Percentiles rank a stretch among this genome's conserved stretches.
Evolutionary conservation across 2,329 filamentous ascomycete genomes (phyloP).

Genomic region (Penicillium thymicola): DNA sequence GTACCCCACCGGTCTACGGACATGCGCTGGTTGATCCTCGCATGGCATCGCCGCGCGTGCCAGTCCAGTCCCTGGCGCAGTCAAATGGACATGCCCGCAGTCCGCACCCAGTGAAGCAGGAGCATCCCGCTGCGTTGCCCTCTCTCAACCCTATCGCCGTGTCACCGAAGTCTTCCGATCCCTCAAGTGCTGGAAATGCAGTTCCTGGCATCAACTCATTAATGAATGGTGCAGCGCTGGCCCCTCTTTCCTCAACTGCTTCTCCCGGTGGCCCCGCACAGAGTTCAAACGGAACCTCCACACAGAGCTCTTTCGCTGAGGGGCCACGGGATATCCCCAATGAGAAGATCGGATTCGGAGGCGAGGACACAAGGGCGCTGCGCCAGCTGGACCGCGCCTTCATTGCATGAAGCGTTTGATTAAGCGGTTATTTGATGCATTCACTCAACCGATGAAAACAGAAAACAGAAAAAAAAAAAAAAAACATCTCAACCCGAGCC

Average conservation of each 20-base stretch:
- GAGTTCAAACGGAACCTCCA: constrained; percentile 12
- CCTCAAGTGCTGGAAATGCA: constrained; percentile 31
- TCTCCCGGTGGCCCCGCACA: constrained; percentile 19
- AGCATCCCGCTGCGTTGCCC: constrained; percentile 17
- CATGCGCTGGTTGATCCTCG: constrained; percentile 31
- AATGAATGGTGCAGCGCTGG: constrained; percentile 38
- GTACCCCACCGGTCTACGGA: constrained; percentile 31
- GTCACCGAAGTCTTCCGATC: constrained; percentile 27
- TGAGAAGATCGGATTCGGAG: constrained; percentile 55
- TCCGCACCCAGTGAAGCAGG: constrained; percentile 29
- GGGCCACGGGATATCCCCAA: constrained; percentile 55
- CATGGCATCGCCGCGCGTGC: constrained; percentile 35
- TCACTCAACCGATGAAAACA: neutral
- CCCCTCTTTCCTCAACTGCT: constrained; percentile 26
- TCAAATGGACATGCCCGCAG: constrained; percentile 25
- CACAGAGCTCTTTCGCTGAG: constrained; percentile 23
- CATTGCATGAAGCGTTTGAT: constrained; percentile 27
- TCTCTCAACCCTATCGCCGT: constrained; percentile 16
- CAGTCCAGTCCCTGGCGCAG: constrained; percentile 23
- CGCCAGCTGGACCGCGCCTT: constrained; percentile 61
- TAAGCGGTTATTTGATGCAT: neutral
- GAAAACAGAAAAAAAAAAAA: neutral
- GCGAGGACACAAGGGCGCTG: constrained; percentile 63
- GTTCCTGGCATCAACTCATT: constrained; percentile 56
- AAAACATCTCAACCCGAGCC: neutral